Evolutionary conservation across 345 rosid genomes (phyloP).

Genomic region (Pugionium dolabratum): DNA sequence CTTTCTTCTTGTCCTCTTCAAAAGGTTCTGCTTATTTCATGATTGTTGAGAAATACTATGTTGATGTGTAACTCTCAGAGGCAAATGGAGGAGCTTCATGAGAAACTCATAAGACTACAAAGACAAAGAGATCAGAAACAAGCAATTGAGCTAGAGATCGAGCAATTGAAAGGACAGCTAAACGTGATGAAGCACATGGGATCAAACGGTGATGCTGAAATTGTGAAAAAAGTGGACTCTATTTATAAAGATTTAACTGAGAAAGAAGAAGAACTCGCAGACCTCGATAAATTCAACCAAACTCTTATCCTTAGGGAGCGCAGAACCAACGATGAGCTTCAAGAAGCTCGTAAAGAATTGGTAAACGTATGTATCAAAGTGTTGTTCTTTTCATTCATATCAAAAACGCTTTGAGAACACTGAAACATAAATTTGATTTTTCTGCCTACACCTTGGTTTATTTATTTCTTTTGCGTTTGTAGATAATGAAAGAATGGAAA

Average conservation of each 20-base stretch:
- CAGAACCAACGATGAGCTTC: constrained; percentile 84
- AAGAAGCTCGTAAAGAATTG: constrained; percentile 89
- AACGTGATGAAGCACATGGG: constrained; percentile 83
- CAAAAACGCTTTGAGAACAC: background rate
- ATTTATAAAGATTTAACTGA: constrained; percentile 59
- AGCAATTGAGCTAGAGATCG: constrained; percentile 84
- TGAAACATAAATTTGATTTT: background rate
- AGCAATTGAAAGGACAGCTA: constrained; percentile 62
- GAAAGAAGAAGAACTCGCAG: constrained; percentile 70
- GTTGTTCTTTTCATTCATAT: constrained; percentile 1
- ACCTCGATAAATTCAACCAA: constrained; percentile 72
- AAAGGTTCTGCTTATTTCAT: background rate
- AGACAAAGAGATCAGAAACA: constrained; percentile 78
- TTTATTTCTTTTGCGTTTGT: constrained; percentile 22
- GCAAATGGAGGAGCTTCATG: constrained; percentile 80
- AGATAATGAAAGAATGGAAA: constrained; percentile 64
- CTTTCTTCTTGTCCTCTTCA: background rate
- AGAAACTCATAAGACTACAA: constrained; percentile 69
- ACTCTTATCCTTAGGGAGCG: constrained; percentile 77
- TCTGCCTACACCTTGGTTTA: background rate
- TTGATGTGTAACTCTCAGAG: constrained; percentile 47
- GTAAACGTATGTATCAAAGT: constrained; percentile 53
- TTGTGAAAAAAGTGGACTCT: constrained; percentile 57
- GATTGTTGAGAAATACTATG: background rate
- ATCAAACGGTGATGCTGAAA: constrained; percentile 67